Base-by-base conservation (phyloP, 768 basidiomycete genomes). In the Kwoniella sp. region DNA sequence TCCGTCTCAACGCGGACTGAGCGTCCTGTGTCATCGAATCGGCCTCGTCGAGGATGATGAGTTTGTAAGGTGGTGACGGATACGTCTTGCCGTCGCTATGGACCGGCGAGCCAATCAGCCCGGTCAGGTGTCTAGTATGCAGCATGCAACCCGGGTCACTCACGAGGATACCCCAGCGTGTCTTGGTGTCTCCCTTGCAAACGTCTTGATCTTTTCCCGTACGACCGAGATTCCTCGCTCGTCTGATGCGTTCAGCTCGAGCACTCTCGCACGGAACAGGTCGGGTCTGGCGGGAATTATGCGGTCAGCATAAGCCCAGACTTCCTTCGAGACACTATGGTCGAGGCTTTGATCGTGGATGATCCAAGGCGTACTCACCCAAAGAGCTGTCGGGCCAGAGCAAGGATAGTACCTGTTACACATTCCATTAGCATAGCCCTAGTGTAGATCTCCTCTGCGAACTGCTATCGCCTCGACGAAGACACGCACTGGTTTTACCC, bases 1-100 rank as follows among this genome's bases (percentile, higher is more conserved):
- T 98, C n/a, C 95, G 83, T 34, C 95, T 81, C 33, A 99, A 78
- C 0, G 95, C 95, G 28, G 87, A 91, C 73, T 99, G 95, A 4
- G 95, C 95, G 70, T 99, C 95, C 76, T 98, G 93, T 5, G 95
- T 99, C 95, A 99, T 99, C 5, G 90, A 93, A 73, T 99, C 95
- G 19, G 95, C 95, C 76, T 99, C 95, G 65, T 99, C 95, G 22
- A 99, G 82, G 57, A 99, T 98, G 69, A 99, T 86, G 59, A 99
- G 93, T 73, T 99, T 99, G 79, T 89, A 99, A 0, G 95, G 95
- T 12, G 95, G 95, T 71, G 88, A 93, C 37, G 92, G 93, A 69
- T 96, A 98, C 36, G 78, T 80, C 67, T 87, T 87, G 27, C 76
- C 74, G 56, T 72, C 66, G 1, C 73, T 76, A n/a, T n/a, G n/a